These are phyloP conservation scores for Pistacia integerrima DNA, from an alignment of 345 rosid genomes.

Conservation along the genomic window DNA sequence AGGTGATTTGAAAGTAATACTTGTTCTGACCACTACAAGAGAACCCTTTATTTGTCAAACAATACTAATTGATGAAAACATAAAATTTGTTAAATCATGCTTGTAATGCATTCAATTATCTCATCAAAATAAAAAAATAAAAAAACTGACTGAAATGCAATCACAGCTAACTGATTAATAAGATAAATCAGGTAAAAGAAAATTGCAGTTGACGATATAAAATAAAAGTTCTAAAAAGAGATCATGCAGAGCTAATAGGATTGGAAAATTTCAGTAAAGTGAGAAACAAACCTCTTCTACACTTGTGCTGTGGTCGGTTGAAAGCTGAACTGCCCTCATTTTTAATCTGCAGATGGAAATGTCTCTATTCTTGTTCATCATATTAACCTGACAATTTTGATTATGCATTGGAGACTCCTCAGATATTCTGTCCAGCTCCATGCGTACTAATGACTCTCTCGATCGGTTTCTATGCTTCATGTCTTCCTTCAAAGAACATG, in stretches of 20 bases:
- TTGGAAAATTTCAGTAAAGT: conserved; percentile 9
- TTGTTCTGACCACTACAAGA: background rate
- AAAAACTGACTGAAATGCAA: background rate
- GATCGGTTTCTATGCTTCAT: conserved; percentile 74
- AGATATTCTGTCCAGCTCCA: conserved; percentile 96
- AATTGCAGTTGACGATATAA: background rate
- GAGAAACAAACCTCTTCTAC: conserved; percentile 67
- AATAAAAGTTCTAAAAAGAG: background rate
- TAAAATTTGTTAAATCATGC: background rate
- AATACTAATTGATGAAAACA: background rate
- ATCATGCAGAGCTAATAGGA: conserved; percentile 6
- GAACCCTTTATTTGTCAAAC: background rate
- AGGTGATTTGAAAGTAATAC: background rate
- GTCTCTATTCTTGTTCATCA: conserved; percentile 83
- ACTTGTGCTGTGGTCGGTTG: conserved; percentile 91
- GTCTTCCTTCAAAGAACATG: conserved; percentile 60
- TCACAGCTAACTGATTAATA: background rate
- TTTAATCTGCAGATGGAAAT: conserved; percentile 78
- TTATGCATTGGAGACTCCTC: conserved; percentile 96
- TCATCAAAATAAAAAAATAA: background rate
- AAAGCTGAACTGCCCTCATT: conserved; percentile 96
- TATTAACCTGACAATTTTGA: conserved; percentile 63
- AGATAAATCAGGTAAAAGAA: background rate
- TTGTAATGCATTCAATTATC: conserved; percentile 8
- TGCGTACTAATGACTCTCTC: conserved; percentile 77